These are phyloP conservation scores for Guadua angustifolia DNA, from an alignment of 176 grass and related monocot species.

Conservation along the genomic window DNA sequence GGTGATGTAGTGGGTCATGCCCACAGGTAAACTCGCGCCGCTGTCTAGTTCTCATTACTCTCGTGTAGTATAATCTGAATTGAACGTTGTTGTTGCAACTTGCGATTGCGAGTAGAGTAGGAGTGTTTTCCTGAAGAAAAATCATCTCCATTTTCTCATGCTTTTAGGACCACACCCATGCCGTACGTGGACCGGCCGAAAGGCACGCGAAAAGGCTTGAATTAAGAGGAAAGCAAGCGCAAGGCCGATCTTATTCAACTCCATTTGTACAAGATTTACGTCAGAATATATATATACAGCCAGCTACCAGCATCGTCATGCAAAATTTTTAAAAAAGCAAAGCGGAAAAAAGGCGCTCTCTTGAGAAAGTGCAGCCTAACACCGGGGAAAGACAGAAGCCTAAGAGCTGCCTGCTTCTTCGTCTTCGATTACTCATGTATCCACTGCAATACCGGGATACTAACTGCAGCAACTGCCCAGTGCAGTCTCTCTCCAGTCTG, in stretches of 20 bases:
- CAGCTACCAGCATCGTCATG: background rate
- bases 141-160: background rate
- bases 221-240: background rate
- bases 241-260: slow-evolving; percentile 24
- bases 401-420: slow-evolving; percentile 19
- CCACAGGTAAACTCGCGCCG: too few species aligned
- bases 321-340: background rate
- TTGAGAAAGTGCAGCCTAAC: slow-evolving; percentile 13
- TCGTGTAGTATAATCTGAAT: background rate
- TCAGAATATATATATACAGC: slow-evolving; percentile 47
- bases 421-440: background rate
- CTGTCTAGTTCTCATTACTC: background rate
- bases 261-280: slow-evolving; percentile 39
- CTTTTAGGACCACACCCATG: background rate
- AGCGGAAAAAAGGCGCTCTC: slow-evolving; percentile 22
- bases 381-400: background rate
- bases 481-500: background rate
- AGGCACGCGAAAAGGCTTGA: background rate
- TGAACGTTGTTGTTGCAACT: background rate
- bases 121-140: background rate
- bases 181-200: background rate
- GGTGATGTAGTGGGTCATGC: too few species aligned
- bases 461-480: background rate
- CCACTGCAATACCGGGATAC: background rate
- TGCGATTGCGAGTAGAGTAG: background rate